Conservation (phyloP, 2,329 filamentous ascomycete species). For the Dactylellina parvicollis region DNA sequence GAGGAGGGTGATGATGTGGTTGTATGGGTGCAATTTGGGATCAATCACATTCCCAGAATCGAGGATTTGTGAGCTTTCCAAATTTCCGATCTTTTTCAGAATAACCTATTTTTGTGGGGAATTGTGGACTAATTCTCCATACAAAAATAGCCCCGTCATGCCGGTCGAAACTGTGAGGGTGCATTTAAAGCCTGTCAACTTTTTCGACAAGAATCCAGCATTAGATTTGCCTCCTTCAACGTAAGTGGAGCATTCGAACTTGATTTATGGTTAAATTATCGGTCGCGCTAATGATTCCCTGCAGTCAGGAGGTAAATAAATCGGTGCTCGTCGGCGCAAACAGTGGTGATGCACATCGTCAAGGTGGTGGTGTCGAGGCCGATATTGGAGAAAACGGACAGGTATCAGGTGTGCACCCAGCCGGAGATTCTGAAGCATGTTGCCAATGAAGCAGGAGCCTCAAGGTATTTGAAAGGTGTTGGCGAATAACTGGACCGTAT, state of each 20-base stretch:
- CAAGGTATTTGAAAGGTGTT: background rate
- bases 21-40: conserved; percentile 67
- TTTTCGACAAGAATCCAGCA: conserved; percentile 67
- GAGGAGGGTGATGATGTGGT: conserved; percentile 68
- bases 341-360: conserved; percentile 45
- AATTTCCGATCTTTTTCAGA: background rate
- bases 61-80: conserved; percentile 67
- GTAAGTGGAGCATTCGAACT: conserved; percentile 59
- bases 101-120: background rate
- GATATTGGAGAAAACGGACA: conserved; percentile 23
- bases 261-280: background rate
- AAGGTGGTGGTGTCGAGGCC: conserved; percentile 47
- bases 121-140: background rate
- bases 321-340: conserved; percentile 18
- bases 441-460: conserved; percentile 2
- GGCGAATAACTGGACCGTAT: too few relatives aligned
- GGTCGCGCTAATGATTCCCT: conserved; percentile 5
- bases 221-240: conserved; percentile 65
- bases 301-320: conserved; percentile 38
- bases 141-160: conserved; percentile 68
- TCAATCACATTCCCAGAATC: conserved; percentile 72
- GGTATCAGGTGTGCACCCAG: conserved; percentile 26
- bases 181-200: conserved; percentile 66
- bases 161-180: conserved; percentile 69
- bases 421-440: conserved; percentile 2